A percentile compares a stretch with the other conserved stretches of the same genome.
Evolutionary conservation across 169 alveolate species (phyloP).

Genomic region (Plasmodium ovale): DNA sequence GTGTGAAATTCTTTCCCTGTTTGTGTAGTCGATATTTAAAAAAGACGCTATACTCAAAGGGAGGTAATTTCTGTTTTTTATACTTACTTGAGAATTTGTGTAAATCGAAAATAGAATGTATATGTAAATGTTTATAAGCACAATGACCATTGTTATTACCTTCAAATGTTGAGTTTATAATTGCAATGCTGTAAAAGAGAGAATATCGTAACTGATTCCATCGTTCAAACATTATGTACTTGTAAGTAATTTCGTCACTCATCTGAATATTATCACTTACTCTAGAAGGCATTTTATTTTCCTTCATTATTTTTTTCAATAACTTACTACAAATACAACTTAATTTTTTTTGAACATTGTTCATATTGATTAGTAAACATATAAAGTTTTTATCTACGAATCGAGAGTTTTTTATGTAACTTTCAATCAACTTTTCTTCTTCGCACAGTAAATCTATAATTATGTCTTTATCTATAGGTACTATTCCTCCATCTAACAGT

Average conservation of each 20-base stretch:
- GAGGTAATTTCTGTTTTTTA: conserved; percentile 46
- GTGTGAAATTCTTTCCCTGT: not conserved
- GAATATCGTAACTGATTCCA: conserved; percentile 69
- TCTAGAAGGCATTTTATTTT: conserved; percentile 35
- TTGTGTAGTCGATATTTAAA: conserved; percentile 26
- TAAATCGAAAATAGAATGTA: conserved; percentile 48
- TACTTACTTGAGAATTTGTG: conserved; percentile 46
- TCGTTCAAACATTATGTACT: conserved; percentile 64
- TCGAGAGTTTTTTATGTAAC: conserved; percentile 38
- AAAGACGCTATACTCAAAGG: conserved; percentile 61
- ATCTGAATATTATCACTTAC: conserved; percentile 35
- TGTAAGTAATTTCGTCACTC: conserved; percentile 47
- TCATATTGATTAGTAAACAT: conserved; percentile 20
- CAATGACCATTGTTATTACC: not conserved
- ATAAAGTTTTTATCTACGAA: conserved; percentile 65
- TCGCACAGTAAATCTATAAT: conserved; percentile 66
- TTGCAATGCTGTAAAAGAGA: conserved; percentile 18
- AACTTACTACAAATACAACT: conserved; percentile 39
- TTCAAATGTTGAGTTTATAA: not conserved
- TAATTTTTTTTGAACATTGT: conserved; percentile 58
- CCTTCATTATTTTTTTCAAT: conserved; percentile 36
- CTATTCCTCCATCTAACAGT: conserved; percentile 5
- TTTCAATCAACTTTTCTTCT: conserved; percentile 59
- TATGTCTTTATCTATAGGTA: conserved; percentile 70
- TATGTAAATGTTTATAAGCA: not conserved